Evolutionary conservation across 257 asterid genomes (phyloP), one percentile per base, ranked within the genome.

Genomic region (Cynanchum wilfordii): DNA sequence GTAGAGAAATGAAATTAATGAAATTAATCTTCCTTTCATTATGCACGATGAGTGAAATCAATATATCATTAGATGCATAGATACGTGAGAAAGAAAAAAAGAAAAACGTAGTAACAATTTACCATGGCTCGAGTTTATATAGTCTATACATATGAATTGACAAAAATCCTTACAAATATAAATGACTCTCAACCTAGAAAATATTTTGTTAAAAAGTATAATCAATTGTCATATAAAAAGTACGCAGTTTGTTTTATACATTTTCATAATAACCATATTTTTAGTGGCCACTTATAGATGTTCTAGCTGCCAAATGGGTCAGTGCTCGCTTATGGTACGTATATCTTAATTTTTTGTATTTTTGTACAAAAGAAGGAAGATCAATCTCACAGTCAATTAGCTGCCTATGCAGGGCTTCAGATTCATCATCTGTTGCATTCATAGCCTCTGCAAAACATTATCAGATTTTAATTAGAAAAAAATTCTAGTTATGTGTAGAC

Each of bases 251-350:
- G n/a, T 11, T 68, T 38, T 30, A 15, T 15, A 36, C 25, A 73
- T 60, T 16, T 45, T 50, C 36, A 42, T 0, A n/a, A 17, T 19
- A 16, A 45, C 27, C 27, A 38, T 4, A 50, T 5, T 15, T 8
- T 50, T 54, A 72, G 84, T 86, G 89, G 80, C 75, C 75, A 55
- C 82, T 76, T 50, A 84, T 58, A 66, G 94, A 80, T 68, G 98
- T 88, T 85, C 84, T 95, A 62, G 93, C 97, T 50, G 98, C 93
- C 82, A 92, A 94, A 76, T 87, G 97, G 40, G 91, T 89, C 30
- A 95, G 91, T 24, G 98, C 86, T 0, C 92, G 90, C 68, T 78
- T 92, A 66, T 95, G 98, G 79, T 84, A 90, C 2, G 87, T 80
- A 62, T 73, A 30, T 9, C 96, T 90, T 83, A 88, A 75, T 86